Conservation (phyloP, 805 yeast genomes). For the Priceomyces medius region DNA sequence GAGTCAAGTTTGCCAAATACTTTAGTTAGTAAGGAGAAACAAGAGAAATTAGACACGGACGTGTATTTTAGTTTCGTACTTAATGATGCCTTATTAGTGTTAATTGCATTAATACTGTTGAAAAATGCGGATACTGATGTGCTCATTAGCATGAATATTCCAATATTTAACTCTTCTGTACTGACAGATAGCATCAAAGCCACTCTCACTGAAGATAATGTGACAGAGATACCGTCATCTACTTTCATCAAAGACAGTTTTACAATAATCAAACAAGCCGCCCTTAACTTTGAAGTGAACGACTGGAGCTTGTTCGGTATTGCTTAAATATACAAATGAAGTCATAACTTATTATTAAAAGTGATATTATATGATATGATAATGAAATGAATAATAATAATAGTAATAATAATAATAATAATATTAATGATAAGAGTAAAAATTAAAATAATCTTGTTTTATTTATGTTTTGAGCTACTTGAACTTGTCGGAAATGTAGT, state of each 20-base stretch:
- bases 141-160: constrained; percentile 55
- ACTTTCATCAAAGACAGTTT: constrained; percentile 13
- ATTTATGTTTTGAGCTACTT: background rate
- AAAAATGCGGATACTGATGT: constrained; percentile 56
- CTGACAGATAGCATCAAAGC: background rate
- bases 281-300: constrained; percentile 35
- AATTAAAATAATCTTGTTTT: background rate
- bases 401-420: no score
- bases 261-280: constrained; percentile 23
- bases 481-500: constrained; percentile 1
- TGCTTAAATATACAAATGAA: background rate
- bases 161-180: background rate
- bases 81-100: constrained; percentile 37
- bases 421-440: no score
- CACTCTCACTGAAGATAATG: background rate
- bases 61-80: constrained; percentile 8
- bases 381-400: no score
- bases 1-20: constrained; percentile 16
- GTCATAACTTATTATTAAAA: no score
- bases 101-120: constrained; percentile 59
- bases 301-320: constrained; percentile 47
- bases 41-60: constrained; percentile 4
- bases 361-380: no score
- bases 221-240: background rate
- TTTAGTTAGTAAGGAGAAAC: constrained; percentile 9